Percentiles rank a stretch among this genome's conserved stretches.
phyloP scores from a whole-genome alignment of 371 early-diverging fungal species.

The Dichotomocladium elegans region DNA sequence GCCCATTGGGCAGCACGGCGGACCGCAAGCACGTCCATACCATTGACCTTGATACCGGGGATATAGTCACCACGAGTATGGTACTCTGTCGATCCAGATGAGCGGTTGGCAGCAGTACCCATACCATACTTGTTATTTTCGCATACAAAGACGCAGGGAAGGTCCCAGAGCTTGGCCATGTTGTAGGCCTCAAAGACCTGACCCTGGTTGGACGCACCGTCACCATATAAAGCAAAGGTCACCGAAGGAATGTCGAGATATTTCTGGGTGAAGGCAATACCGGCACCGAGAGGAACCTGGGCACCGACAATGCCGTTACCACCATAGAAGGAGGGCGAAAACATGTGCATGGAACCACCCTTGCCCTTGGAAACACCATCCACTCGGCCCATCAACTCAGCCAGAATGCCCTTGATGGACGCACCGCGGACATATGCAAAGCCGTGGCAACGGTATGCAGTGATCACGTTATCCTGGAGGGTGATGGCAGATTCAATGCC shows the following conservation, averaged over 20 bases:
- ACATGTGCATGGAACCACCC: slow-evolving; percentile 99
- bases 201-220: slow-evolving; percentile 99
- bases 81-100: slow-evolving; percentile 93
- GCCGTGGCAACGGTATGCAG: slow-evolving; percentile 99
- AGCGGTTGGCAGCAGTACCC: slow-evolving; percentile 94
- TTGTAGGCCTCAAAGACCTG: slow-evolving; percentile 99
- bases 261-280: slow-evolving; percentile 96
- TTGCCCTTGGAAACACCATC: slow-evolving; percentile 96
- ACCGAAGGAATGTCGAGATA: slow-evolving; percentile 79
- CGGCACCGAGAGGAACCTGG: slow-evolving; percentile 97
- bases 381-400: slow-evolving; percentile 86
- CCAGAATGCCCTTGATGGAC: slow-evolving; percentile 69
- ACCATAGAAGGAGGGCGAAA: slow-evolving; percentile 95
- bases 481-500: slow-evolving; percentile 93
- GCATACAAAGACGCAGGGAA: slow-evolving; percentile 96
- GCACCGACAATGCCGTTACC: slow-evolving; percentile 99
- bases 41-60: slow-evolving; percentile 87
- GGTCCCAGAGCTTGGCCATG: slow-evolving; percentile 99
- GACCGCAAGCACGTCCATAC: slow-evolving; percentile 95
- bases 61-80: slow-evolving; percentile 96
- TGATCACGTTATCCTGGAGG: slow-evolving; percentile 90
- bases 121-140: slow-evolving; percentile 99
- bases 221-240: slow-evolving; percentile 95
- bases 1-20: slow-evolving; percentile 81
- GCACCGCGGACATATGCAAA: slow-evolving; percentile 93